Evolutionary conservation across 1,139 yeast genomes (phyloP).

Genomic region (Saccharomycopsis hybrid): DNA sequence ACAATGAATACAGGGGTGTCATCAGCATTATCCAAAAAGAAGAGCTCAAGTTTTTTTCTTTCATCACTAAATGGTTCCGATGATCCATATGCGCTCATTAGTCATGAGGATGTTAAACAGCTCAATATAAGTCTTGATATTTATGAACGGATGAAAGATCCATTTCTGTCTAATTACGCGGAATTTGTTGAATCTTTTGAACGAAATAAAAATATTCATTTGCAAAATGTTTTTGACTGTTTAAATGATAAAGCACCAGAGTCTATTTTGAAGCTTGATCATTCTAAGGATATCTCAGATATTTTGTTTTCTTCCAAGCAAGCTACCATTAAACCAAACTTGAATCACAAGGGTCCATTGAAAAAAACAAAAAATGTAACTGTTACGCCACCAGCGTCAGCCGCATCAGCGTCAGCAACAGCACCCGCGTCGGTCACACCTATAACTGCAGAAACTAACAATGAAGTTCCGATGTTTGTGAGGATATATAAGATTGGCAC

Average conservation of each 20-base stretch:
- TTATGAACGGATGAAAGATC: slow-evolving; percentile 1
- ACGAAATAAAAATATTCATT: not conserved
- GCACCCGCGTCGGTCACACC: not conserved
- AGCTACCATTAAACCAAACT: slow-evolving; percentile 7
- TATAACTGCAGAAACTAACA: not conserved
- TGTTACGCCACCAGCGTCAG: not conserved
- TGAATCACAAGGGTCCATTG: not conserved
- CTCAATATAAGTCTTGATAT: slow-evolving; percentile 6
- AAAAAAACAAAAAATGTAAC: not conserved
- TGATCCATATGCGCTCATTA: slow-evolving; percentile 11
- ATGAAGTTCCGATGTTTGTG: slow-evolving; percentile 18
- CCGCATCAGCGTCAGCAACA: not conserved
- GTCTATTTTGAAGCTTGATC: slow-evolving; percentile 12
- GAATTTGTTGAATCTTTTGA: not conserved
- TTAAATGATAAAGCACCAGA: slow-evolving; percentile 6
- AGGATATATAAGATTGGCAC: slow-evolving; percentile 26
- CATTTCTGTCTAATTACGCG: slow-evolving; percentile 1
- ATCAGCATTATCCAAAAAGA: not conserved
- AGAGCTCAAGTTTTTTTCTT: slow-evolving; percentile 7
- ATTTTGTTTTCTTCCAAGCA: not conserved
- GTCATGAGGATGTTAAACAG: not conserved
- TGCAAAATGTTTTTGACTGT: not conserved
- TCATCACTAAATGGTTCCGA: not conserved
- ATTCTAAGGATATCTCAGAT: slow-evolving; percentile 11
- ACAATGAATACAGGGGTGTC: not conserved